Conservation (phyloP, 257 asterid genomes). For the Perilla frutescens region DNA sequence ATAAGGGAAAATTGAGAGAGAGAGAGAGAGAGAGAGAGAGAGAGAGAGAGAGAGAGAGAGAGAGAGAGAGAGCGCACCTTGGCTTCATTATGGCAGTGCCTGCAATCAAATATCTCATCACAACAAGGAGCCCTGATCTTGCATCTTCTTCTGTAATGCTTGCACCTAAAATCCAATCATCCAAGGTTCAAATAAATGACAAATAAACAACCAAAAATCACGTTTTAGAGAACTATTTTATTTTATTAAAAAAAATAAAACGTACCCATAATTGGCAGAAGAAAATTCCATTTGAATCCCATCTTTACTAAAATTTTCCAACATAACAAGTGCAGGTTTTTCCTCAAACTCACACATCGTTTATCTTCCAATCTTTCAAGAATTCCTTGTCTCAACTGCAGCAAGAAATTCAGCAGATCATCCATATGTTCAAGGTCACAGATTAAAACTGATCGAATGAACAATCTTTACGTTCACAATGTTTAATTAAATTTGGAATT, state of each 20-base stretch:
- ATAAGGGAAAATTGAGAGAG: background rate
- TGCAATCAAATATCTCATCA: conserved; percentile 63
- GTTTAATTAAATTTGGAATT: background rate
- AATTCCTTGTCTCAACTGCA: conserved; percentile 1
- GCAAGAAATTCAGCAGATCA: conserved; percentile 20
- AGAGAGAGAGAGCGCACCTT: conserved; percentile 40
- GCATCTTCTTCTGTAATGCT: conserved; percentile 69
- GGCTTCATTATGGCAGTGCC: conserved; percentile 74
- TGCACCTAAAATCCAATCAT: conserved; percentile 44
- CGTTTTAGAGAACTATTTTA: background rate
- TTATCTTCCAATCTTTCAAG: background rate
- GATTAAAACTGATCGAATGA: background rate
- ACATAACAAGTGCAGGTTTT: background rate
- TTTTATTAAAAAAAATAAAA: background rate
- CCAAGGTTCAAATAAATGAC: background rate
- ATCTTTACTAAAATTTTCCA: background rate
- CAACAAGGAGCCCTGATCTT: conserved; percentile 70
- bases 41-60: conserved; percentile 4
- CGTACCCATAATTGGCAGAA: conserved; percentile 54
- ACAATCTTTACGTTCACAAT: background rate
- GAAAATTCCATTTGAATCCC: conserved; percentile 31
- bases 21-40: conserved; percentile 16
- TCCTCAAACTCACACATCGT: conserved; percentile 32
- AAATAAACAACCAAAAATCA: background rate
- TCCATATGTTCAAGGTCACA: background rate